phyloP scores from a whole-genome alignment of 2,329 filamentous ascomycete genomes.

The Fusarium pseudonygamai region DNA sequence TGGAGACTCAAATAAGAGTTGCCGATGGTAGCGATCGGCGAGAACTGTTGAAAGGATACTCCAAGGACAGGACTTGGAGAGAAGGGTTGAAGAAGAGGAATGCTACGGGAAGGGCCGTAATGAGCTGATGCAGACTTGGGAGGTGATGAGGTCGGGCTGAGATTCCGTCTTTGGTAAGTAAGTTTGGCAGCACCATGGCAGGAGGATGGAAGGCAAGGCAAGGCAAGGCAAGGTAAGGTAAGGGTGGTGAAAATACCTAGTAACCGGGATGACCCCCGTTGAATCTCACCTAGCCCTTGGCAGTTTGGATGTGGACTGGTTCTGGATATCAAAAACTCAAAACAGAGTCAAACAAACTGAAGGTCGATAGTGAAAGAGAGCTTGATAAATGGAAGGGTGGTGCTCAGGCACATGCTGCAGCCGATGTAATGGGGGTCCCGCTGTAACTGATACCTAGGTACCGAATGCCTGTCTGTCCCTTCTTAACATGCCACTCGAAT shows the following conservation, averaged over 20 bases:
- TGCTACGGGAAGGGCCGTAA: slow-evolving; percentile 37
- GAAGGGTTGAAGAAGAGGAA: slow-evolving; percentile 30
- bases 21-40: background rate
- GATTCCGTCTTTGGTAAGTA: slow-evolving; percentile 33
- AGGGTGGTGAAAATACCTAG: slow-evolving; percentile 34
- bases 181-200: slow-evolving; percentile 9
- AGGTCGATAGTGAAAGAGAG: slow-evolving; percentile 22
- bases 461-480: background rate
- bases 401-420: slow-evolving; percentile 29
- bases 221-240: slow-evolving; percentile 17
- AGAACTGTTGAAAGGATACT: slow-evolving; percentile 7
- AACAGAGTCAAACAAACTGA: slow-evolving; percentile 31
- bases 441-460: background rate
- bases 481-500: slow-evolving; percentile 10
- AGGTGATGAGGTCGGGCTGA: slow-evolving; percentile 33
- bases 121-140: slow-evolving; percentile 42
- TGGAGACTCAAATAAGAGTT: background rate
- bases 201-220: slow-evolving; percentile 8
- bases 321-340: slow-evolving; percentile 32
- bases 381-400: slow-evolving; percentile 21
- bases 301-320: slow-evolving; percentile 13
- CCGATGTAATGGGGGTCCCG: slow-evolving; percentile 20
- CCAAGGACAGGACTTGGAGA: slow-evolving; percentile 21
- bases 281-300: slow-evolving; percentile 24
- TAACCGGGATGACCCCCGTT: slow-evolving; percentile 41